Base-by-base conservation (phyloP, 1,284 basidiomycete species). In the Cutaneotrichosporon dermatis region DNA sequence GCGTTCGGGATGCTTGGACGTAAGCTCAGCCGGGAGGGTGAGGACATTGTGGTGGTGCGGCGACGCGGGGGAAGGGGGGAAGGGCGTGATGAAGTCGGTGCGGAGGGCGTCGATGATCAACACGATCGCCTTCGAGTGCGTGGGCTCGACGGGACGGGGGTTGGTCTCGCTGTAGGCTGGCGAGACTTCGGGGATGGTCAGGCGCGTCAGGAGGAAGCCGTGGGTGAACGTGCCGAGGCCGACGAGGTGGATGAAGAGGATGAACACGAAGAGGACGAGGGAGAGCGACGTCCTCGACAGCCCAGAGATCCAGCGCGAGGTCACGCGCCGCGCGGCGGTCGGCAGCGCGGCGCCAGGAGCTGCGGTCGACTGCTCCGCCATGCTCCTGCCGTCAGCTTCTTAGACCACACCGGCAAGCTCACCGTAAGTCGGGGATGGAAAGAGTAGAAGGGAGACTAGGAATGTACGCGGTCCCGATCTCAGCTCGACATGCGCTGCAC, bases 51-150 rank as follows among this genome's bases (percentile, higher is more conserved):
- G 93, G 73, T 92, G 87, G 73, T 85, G 84, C 3, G 85, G 84
- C 8, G 87, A 89, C 11, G 78, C 68, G 10, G 85, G 87, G 1
- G 84, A 84, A 13, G 70, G 70, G 57, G 69, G 62, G 55, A 87
- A 73, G 1, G 88, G 86, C 0, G 92, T 85, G 56, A 99, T 80
- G 74, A 98, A 99, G 79, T 99, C 95, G 72, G 92, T 96, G 1
- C 96, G 87, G 15, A 99, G 82, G 0, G 96, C 86, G 76, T 99
- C 96, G 65, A 99, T 89, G 60, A 98, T 85, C 68, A 98, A 82
- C 37, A 98, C 64, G 39, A 99, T 83, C 7, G 89, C 88, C 66
- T 89, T 86, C 65, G 83, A 83, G 79, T 93, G 89, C 0, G 87
- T 89, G 0, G 85, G 79, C 0, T 80, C 73, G 1, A 90, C 73